Conservation (phyloP, 768 basidiomycete species). For the Lyophyllum semitale region DNA sequence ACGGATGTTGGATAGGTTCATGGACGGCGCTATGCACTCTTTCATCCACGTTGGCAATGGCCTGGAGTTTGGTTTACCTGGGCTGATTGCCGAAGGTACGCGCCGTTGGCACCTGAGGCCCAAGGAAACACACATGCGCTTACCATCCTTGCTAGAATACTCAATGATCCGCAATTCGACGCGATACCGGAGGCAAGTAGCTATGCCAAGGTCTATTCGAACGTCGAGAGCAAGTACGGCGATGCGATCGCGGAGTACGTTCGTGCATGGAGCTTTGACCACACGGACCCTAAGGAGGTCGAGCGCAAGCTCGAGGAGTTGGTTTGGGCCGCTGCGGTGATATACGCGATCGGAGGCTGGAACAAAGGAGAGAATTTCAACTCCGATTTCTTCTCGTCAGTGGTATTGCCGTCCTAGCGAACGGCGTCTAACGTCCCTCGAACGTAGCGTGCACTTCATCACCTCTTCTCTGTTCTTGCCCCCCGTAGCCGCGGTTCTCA, state of each 20-base stretch:
- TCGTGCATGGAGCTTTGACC: constrained; percentile 44
- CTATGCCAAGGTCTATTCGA: constrained; percentile 28
- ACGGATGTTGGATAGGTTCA: constrained; percentile 48
- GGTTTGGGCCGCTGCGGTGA: constrained; percentile 51
- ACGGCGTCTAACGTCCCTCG: background rate
- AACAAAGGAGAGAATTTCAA: constrained; percentile 41
- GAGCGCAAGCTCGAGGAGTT: constrained; percentile 67
- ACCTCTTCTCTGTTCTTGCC: constrained; percentile 67
- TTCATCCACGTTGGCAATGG: constrained; percentile 67
- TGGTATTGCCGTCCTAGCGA: background rate
- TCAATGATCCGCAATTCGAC: constrained; percentile 47
- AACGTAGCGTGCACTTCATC: constrained; percentile 59
- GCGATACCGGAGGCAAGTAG: constrained; percentile 11
- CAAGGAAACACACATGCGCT: constrained; percentile 42
- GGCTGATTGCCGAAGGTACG: constrained; percentile 63
- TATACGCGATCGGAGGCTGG: constrained; percentile 61
- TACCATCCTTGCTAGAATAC: constrained; percentile 54
- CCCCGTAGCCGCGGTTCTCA: constrained; percentile 42
- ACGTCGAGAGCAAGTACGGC: constrained; percentile 36
- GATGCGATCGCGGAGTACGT: constrained; percentile 42
- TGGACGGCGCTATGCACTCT: constrained; percentile 62
- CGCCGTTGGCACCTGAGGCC: background rate
- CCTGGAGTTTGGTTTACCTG: constrained; percentile 59
- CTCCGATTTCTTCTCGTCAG: constrained; percentile 48
- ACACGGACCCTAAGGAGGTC: constrained; percentile 34